Conservation (phyloP, 768 basidiomycete genomes). For the Calocera viscosa region DNA sequence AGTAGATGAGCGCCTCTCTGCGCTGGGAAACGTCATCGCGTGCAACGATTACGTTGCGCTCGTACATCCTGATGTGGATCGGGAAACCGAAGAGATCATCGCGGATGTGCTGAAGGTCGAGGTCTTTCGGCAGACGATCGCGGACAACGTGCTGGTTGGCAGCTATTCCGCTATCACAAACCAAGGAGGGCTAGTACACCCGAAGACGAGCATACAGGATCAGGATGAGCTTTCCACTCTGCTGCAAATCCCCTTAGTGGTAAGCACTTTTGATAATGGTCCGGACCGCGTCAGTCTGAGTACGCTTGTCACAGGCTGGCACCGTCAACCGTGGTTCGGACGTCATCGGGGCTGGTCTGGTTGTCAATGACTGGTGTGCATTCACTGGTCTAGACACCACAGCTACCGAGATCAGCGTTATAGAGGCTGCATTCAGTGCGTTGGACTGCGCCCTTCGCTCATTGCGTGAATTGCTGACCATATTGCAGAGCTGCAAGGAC, state of each 20-base stretch:
- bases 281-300: neutral
- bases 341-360: constrained; percentile 91
- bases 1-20: constrained; percentile 92
- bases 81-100: constrained; percentile 99
- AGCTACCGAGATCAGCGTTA: constrained; percentile 97
- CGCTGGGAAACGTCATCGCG: constrained; percentile 95
- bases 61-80: constrained; percentile 94
- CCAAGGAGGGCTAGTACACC: constrained; percentile 95
- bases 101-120: constrained; percentile 98
- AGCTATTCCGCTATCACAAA: constrained; percentile 92
- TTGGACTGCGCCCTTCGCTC: constrained; percentile 19
- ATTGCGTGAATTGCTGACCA: neutral
- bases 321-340: constrained; percentile 98
- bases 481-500: constrained; percentile 68
- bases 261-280: constrained; percentile 32
- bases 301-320: constrained; percentile 53
- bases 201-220: constrained; percentile 91
- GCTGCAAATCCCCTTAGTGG: constrained; percentile 88
- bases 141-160: constrained; percentile 92
- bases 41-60: constrained; percentile 99
- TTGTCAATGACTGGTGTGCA: constrained; percentile 99
- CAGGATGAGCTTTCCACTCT: constrained; percentile 93
- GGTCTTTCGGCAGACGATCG: constrained; percentile 94
- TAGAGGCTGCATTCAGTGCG: constrained; percentile 94
- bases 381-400: constrained; percentile 99